Evolutionary conservation across 441 rosid species (phyloP).

Genomic region (Hura crepitans): DNA sequence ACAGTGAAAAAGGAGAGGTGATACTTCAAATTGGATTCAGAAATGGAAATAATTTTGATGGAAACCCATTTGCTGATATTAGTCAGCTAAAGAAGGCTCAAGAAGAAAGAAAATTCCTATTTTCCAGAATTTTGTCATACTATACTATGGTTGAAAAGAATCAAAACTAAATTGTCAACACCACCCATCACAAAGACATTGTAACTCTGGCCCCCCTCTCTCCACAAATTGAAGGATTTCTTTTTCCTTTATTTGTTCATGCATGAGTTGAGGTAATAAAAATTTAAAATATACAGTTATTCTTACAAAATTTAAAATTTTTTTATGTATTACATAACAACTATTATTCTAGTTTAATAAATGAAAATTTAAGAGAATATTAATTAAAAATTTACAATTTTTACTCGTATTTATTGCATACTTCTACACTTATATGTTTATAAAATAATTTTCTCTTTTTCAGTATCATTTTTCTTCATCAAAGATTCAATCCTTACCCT

Average conservation of each 20-base stretch:
- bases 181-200: conserved; percentile 16
- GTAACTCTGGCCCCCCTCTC: neutral
- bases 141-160: neutral
- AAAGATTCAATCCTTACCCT: no score
- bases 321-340: no score
- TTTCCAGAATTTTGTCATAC: conserved; percentile 1
- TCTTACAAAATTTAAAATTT: neutral
- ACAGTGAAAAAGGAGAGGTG: neutral
- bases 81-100: conserved; percentile 13
- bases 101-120: neutral
- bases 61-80: neutral
- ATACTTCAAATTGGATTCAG: conserved; percentile 12
- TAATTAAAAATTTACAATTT: no score
- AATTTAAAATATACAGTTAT: no score
- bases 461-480: no score
- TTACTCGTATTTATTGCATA: no score
- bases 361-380: no score
- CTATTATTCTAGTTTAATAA: no score
- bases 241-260: no score
- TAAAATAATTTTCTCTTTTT: no score
- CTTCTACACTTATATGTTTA: no score
- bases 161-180: conserved; percentile 9
- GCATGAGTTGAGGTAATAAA: no score
- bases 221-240: neutral
- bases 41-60: neutral